These are phyloP conservation scores for Colletotrichum simmondsii DNA, from an alignment of 2,329 filamentous ascomycete genomes.

Conservation along the genomic window DNA sequence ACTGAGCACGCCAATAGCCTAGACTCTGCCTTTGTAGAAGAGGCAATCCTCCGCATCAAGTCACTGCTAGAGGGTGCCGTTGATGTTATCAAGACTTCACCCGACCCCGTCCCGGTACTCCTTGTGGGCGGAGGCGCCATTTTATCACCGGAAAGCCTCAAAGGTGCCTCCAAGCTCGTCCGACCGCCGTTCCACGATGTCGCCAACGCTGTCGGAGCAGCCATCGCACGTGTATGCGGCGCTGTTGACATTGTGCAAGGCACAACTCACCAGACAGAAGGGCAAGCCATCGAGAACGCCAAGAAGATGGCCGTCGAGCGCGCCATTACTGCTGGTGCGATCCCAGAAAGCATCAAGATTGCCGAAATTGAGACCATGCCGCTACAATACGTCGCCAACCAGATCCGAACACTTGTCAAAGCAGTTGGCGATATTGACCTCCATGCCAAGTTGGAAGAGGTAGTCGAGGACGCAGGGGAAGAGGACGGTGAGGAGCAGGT, in stretches of 20 bases:
- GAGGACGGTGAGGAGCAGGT: constrained; percentile 56
- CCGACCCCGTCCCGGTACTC: constrained; percentile 46
- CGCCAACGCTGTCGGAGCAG: constrained; percentile 74
- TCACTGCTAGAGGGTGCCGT: constrained; percentile 38
- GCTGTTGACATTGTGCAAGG: constrained; percentile 52
- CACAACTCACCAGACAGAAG: constrained; percentile 35
- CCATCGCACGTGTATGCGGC: constrained; percentile 68
- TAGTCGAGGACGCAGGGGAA: constrained; percentile 50
- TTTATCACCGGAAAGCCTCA: constrained; percentile 64
- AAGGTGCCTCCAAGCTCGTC: constrained; percentile 65
- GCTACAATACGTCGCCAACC: constrained; percentile 44
- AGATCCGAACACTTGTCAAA: constrained; percentile 49
- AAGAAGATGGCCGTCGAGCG: constrained; percentile 36
- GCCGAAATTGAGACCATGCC: constrained; percentile 54
- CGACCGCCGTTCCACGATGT: constrained; percentile 68
- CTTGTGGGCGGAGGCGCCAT: constrained; percentile 73
- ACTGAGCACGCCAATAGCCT: constrained; percentile 37
- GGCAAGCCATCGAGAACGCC: constrained; percentile 37
- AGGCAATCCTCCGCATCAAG: constrained; percentile 34
- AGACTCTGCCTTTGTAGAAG: constrained; percentile 41
- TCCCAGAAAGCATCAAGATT: constrained; percentile 46
- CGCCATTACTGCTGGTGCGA: constrained; percentile 33
- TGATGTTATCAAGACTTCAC: constrained; percentile 41
- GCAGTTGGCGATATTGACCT: constrained; percentile 53
- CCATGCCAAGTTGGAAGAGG: constrained; percentile 47